Conservation (phyloP, 345 rosid genomes). For the Leavenworthia alabamica region DNA sequence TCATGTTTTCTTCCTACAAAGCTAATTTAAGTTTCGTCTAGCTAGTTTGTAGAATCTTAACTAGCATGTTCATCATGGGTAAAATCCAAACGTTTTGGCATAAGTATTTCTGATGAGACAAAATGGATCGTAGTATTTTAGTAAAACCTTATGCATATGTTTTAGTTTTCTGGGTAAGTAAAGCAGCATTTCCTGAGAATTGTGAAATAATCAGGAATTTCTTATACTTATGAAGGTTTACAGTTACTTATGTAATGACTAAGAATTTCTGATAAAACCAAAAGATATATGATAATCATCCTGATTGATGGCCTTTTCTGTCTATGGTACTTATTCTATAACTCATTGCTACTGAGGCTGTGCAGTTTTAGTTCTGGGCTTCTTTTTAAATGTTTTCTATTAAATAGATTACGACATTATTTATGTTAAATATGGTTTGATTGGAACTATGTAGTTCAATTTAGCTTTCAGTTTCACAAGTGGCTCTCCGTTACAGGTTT, state of each 20-base stretch:
- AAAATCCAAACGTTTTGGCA: background rate
- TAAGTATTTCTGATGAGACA: slow-evolving; percentile 9
- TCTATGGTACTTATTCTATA: background rate
- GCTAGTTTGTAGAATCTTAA: slow-evolving; percentile 10
- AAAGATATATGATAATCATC: too few species aligned
- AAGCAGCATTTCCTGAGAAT: background rate
- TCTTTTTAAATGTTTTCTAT: background rate
- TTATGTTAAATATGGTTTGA: slow-evolving; percentile 13
- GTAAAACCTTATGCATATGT: slow-evolving; percentile 1
- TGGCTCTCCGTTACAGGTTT: slow-evolving; percentile 56
- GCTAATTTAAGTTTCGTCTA: background rate
- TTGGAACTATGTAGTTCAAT: slow-evolving; percentile 15
- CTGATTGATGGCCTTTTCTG: background rate
- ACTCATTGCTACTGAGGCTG: slow-evolving; percentile 2
- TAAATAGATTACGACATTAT: background rate
- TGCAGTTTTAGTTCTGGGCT: slow-evolving; percentile 6
- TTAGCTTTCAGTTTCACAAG: slow-evolving; percentile 25
- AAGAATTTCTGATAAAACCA: too few species aligned
- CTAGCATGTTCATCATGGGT: slow-evolving; percentile 4
- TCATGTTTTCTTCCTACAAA: background rate
- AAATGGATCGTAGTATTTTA: background rate
- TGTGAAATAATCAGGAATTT: background rate
- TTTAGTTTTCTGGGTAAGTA: background rate
- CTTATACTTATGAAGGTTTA: background rate
- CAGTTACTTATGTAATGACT: too few species aligned